Base-by-base conservation (phyloP, 768 basidiomycete species). In the Rossbeevera mucosa region DNA sequence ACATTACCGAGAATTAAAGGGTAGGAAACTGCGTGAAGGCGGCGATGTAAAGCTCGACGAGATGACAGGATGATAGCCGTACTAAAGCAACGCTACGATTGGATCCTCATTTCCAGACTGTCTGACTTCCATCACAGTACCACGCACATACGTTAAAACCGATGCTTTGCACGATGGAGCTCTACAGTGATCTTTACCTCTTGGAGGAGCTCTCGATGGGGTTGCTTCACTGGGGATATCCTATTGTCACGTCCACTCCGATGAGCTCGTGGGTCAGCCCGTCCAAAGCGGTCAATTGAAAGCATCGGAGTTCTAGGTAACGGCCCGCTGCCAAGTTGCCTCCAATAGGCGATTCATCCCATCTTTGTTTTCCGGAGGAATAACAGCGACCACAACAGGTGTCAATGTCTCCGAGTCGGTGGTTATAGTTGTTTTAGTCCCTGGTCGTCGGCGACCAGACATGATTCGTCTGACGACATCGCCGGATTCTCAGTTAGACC, bases 1-100 rank as follows among this genome's bases (percentile, higher is more conserved):
- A 61, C 74, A 77, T 49, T 91, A 90, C 66, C 72, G 89, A 53
- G 78, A 84, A 67, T 60, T 91, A 67, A 90, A 85, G 66, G 82
- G 78, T 20, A 71, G 64, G 58, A 76, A 72, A 61, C 50, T 61
- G 62, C 60, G 51, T 44, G 57, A 53, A 40, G 46, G 50, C 50
- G 49, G 47, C 44, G 53, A 58, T 42, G 38, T 30, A 41, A 55
- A 50, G 53, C 42, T 50, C 25, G 55, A 47, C 30, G 21, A 42
- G 29, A 20, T 54, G 42, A 56, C 51, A 47, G 41, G 52, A 40
- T 33, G 44, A 25, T 47, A 29, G 46, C 48, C 28, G 28, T 48
- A 53, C 38, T 47, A 42, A 49, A 46, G 45, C 28, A 48, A 48
- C 49, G 25, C 55, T 53, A 46, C 58, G 51, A 52, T 14, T 40